Evolutionary conservation across 2,329 filamentous ascomycete species (phyloP).

Genomic region (Venturia aucupariae): DNA sequence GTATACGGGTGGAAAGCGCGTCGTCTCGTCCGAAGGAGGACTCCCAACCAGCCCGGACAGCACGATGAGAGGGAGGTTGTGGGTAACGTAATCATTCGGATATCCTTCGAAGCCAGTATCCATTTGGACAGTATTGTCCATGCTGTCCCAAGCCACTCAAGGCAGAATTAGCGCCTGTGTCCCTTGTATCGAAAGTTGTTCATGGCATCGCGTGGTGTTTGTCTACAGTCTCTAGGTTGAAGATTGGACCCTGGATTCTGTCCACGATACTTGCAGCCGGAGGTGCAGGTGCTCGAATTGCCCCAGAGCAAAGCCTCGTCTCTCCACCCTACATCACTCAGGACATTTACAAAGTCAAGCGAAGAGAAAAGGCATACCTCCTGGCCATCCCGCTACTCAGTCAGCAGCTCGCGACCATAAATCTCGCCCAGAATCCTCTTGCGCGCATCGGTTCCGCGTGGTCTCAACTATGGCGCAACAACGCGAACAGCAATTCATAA

Average conservation of each 20-base stretch:
- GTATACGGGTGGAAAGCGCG: not conserved
- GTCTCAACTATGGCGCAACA: constrained; percentile 12
- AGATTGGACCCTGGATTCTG: not conserved
- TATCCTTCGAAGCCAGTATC: constrained; percentile 63
- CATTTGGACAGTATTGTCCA: constrained; percentile 1
- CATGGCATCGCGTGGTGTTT: not conserved
- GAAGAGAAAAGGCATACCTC: not conserved
- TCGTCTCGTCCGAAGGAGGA: constrained; percentile 18
- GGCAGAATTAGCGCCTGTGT: not conserved
- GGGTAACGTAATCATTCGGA: constrained; percentile 68
- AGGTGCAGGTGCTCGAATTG: too few species aligned
- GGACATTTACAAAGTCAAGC: not conserved
- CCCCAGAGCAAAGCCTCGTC: not conserved
- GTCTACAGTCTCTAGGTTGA: not conserved
- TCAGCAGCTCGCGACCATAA: not conserved
- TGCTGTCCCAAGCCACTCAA: not conserved
- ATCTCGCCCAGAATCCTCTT: not conserved
- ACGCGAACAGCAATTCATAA: constrained; percentile 11
- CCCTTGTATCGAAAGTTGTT: not conserved
- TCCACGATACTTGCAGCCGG: not conserved
- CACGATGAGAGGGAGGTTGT: constrained; percentile 77
- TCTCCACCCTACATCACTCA: not conserved
- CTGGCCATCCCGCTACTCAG: not conserved
- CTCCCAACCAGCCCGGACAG: constrained; percentile 60
- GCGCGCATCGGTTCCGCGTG: not conserved